Evolutionary conservation across 116 monocot genomes (phyloP).

Genomic region (Thalassia testudinum): DNA sequence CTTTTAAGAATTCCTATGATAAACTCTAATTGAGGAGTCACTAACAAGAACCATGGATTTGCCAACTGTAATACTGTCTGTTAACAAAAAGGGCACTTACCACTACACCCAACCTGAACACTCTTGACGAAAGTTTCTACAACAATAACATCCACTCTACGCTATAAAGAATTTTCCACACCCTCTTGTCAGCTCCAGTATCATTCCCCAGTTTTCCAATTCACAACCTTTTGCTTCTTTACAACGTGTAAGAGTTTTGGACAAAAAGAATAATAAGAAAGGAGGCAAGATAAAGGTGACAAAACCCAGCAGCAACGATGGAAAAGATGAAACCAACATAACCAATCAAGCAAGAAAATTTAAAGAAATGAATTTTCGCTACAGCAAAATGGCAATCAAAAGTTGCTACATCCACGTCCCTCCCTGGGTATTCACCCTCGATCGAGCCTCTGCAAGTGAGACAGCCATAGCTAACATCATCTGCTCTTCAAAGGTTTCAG

Average conservation of each 20-base stretch:
- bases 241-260: background rate
- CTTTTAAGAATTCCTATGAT: too few species aligned
- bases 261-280: background rate
- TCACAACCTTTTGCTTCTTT: background rate
- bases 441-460: constrained; percentile 56
- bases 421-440: constrained; percentile 25
- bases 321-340: too few species aligned
- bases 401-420: constrained; percentile 24
- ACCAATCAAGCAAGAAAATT: background rate
- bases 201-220: background rate
- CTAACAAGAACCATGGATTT: too few species aligned
- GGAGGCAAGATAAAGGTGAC: background rate
- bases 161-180: too few species aligned
- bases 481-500: constrained; percentile 72
- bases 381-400: background rate
- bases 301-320: too few species aligned
- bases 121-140: too few species aligned
- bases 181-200: background rate
- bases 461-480: constrained; percentile 76
- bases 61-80: too few species aligned
- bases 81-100: too few species aligned
- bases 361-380: background rate
- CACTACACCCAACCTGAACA: too few species aligned
- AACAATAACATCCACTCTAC: too few species aligned
- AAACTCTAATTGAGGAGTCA: too few species aligned